Percentiles rank a stretch among this genome's conserved stretches.
These are phyloP conservation scores for Westerdykella ornata DNA, from an alignment of 2,329 filamentous ascomycete genomes.

Conservation along the genomic window DNA sequence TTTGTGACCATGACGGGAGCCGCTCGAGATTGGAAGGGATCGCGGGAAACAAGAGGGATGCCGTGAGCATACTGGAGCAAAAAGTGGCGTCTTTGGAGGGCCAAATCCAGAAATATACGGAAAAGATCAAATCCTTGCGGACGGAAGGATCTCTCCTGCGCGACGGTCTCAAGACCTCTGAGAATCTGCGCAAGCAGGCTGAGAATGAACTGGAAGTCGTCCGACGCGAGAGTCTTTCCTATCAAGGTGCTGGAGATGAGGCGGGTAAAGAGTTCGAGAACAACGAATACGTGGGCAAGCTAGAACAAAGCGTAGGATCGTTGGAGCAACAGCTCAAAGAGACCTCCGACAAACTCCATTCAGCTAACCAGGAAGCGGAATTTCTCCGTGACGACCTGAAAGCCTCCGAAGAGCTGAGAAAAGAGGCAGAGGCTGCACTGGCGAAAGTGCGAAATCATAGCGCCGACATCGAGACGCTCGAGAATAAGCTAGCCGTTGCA, in stretches of 20 bases:
- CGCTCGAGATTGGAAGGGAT: constrained; percentile 12
- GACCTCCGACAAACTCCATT: constrained; percentile 13
- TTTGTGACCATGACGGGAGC: constrained; percentile 17
- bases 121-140: constrained; percentile 18
- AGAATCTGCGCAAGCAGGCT: constrained; percentile 14
- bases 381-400: constrained; percentile 22
- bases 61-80: constrained; percentile 18
- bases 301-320: background rate
- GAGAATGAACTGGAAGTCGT: constrained; percentile 16
- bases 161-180: constrained; percentile 18
- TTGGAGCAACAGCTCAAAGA: background rate
- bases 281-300: background rate
- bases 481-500: no score
- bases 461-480: no score
- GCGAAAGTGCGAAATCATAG: constrained; percentile 2
- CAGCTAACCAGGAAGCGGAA: constrained; percentile 16
- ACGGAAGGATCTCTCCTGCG: constrained; percentile 20
- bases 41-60: constrained; percentile 18
- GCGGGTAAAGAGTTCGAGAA: constrained; percentile 4
- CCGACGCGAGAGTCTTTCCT: constrained; percentile 12
- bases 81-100: constrained; percentile 18
- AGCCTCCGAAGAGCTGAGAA: constrained; percentile 15
- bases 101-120: constrained; percentile 19
- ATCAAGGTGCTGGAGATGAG: constrained; percentile 12
- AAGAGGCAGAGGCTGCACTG: constrained; percentile 18